Conservation (phyloP, 2,329 filamentous ascomycete genomes). For the Cercospora sp. region DNA sequence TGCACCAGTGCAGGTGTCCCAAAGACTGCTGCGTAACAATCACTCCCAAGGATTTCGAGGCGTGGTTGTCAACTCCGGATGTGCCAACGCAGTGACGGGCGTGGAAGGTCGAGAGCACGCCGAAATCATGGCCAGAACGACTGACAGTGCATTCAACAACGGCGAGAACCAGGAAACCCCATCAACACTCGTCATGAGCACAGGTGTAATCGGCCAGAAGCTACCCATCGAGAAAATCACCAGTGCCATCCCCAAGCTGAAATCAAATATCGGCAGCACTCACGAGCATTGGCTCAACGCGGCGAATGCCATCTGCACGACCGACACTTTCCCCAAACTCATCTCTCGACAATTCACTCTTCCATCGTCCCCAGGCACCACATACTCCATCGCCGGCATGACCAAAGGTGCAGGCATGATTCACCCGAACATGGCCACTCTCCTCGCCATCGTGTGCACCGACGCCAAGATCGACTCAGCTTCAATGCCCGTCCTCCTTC, state of each 20-base stretch:
- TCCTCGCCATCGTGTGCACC: conserved; percentile 87
- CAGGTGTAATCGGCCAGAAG: conserved; percentile 92
- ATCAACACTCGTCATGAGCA: conserved; percentile 64
- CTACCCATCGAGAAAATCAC: conserved; percentile 91
- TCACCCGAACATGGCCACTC: conserved; percentile 96
- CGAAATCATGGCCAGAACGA: conserved; percentile 73
- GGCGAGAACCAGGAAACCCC: conserved; percentile 37
- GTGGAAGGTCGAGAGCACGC: conserved; percentile 88
- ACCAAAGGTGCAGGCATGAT: conserved; percentile 99
- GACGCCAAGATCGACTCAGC: conserved; percentile 75
- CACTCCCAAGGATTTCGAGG: conserved; percentile 71
- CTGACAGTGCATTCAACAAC: conserved; percentile 62
- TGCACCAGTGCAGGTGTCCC: conserved; percentile 86
- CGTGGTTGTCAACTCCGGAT: conserved; percentile 91
- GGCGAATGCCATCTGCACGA: conserved; percentile 93
- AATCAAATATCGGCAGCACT: conserved; percentile 67
- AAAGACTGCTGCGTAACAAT: conserved; percentile 58
- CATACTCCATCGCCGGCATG: conserved; percentile 88
- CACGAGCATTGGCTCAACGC: conserved; percentile 86
- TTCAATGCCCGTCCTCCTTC: conserved; percentile 69
- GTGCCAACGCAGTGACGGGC: conserved; percentile 95
- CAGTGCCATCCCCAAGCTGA: conserved; percentile 74
- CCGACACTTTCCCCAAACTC: conserved; percentile 97
- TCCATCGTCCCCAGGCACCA: conserved; percentile 71
- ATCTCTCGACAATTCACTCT: conserved; percentile 80